phyloP scores from a whole-genome alignment of 1,284 basidiomycete genomes.

The Sparassis latifolia region DNA sequence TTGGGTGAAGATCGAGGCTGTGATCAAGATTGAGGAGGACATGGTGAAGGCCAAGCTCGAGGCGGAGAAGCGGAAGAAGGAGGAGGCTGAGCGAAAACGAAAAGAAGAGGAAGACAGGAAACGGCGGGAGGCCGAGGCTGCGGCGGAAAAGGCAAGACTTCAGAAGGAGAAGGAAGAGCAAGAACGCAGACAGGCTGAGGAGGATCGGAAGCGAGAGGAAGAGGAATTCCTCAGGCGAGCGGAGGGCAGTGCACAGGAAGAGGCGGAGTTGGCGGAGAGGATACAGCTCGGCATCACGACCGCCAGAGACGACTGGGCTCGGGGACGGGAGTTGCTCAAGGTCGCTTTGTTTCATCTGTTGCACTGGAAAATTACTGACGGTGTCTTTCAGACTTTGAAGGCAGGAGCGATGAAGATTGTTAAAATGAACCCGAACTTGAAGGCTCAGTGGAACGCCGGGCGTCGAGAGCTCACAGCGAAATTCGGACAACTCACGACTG shows the following conservation, averaged over 20 bases:
- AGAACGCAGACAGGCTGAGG: constrained; percentile 26
- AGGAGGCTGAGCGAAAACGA: constrained; percentile 36
- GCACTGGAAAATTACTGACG: not conserved
- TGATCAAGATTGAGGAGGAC: constrained; percentile 62
- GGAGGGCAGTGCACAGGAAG: constrained; percentile 10
- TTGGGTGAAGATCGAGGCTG: constrained; percentile 55
- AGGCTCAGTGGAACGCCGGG: constrained; percentile 51
- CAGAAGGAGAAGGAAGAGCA: constrained; percentile 18
- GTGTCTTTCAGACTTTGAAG: constrained; percentile 56
- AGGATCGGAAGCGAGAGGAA: constrained; percentile 29
- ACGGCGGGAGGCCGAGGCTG: constrained; percentile 31
- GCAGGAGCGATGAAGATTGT: constrained; percentile 65
- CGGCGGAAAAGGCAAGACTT: constrained; percentile 30
- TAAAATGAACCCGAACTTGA: constrained; percentile 55
- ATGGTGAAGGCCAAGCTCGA: constrained; percentile 45
- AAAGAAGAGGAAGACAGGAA: constrained; percentile 46
- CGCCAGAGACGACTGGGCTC: constrained; percentile 61
- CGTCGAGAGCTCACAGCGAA: constrained; percentile 88
- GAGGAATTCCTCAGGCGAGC: constrained; percentile 24
- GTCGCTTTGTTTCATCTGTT: constrained; percentile 29
- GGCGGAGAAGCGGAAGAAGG: constrained; percentile 40
- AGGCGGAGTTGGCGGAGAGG: constrained; percentile 24
- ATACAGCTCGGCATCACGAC: constrained; percentile 41
- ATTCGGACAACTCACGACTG: constrained; percentile 89
- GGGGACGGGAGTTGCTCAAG: constrained; percentile 54